Percentiles rank a stretch among this genome's conserved stretches.
These are phyloP conservation scores for Aspergillus incahuasiensis DNA, from an alignment of 495 filamentous ascomycete species.

Conservation along the genomic window DNA sequence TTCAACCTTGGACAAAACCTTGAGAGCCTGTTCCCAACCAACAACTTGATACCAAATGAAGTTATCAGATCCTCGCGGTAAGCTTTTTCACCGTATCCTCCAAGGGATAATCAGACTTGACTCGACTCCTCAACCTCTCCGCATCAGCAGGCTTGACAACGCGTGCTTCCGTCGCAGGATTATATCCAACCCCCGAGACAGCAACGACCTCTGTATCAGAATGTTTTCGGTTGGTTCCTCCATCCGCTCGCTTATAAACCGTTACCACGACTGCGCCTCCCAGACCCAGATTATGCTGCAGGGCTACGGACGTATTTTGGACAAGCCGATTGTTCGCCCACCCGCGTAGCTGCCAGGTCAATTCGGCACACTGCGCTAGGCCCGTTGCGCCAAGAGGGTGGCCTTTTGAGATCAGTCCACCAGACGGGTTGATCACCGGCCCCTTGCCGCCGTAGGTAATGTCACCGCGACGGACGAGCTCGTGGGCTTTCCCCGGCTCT, in stretches of 20 bases:
- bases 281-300: constrained; percentile 94
- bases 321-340: constrained; percentile 90
- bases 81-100: constrained; percentile 11
- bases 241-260: constrained; percentile 82
- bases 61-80: constrained; percentile 8
- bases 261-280: constrained; percentile 90
- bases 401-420: constrained; percentile 92
- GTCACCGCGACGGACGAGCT: constrained; percentile 80
- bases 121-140: constrained; percentile 66
- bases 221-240: constrained; percentile 52
- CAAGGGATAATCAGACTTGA: constrained; percentile 16
- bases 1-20: no score
- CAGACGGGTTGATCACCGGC: constrained; percentile 84
- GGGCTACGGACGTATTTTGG: constrained; percentile 58
- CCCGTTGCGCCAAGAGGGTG: constrained; percentile 93
- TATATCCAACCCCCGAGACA: constrained; percentile 75
- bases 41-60: no score
- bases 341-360: constrained; percentile 92
- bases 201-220: constrained; percentile 54
- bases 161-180: constrained; percentile 84
- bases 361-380: constrained; percentile 88
- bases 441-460: constrained; percentile 86
- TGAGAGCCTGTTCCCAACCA: no score
- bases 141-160: constrained; percentile 76
- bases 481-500: constrained; percentile 79